A percentile compares a stretch with the other conserved stretches of the same genome.
phyloP scores from a whole-genome alignment of 768 basidiomycete genomes.

The Mrakia hoshinonis region DNA sequence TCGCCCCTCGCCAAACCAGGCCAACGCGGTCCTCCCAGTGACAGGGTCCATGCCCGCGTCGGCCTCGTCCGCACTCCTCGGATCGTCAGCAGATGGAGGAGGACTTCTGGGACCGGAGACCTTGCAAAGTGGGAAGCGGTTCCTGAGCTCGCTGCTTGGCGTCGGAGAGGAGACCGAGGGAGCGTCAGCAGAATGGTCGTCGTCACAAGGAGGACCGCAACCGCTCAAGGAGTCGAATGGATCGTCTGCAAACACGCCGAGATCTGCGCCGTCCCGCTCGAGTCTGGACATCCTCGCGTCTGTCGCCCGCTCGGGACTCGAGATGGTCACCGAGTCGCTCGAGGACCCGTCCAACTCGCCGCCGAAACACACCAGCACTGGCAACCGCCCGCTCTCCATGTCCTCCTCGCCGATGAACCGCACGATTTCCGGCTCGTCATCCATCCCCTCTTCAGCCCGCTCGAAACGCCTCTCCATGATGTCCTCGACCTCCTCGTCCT shows the following conservation, averaged over 20 bases:
- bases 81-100: background rate
- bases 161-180: conserved; percentile 6
- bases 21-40: background rate
- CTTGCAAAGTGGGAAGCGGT: conserved; percentile 15
- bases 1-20: background rate
- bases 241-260: background rate
- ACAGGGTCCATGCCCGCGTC: background rate
- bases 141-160: conserved; percentile 10
- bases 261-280: background rate
- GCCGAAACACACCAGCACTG: background rate
- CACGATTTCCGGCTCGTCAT: background rate
- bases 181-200: background rate
- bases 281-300: conserved; percentile 8
- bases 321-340: conserved; percentile 8
- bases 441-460: background rate
- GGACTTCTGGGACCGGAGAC: conserved; percentile 10
- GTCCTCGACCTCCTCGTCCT: conserved; percentile 5
- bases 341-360: conserved; percentile 3
- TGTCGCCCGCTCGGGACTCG: conserved; percentile 1
- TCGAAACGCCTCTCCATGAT: background rate
- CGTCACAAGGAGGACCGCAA: background rate
- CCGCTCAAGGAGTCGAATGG: background rate
- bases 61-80: background rate
- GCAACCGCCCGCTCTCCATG: background rate
- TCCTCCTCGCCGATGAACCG: background rate